phyloP scores from a whole-genome alignment of 495 filamentous ascomycete genomes.

The Barbatosphaeria neglecta region DNA sequence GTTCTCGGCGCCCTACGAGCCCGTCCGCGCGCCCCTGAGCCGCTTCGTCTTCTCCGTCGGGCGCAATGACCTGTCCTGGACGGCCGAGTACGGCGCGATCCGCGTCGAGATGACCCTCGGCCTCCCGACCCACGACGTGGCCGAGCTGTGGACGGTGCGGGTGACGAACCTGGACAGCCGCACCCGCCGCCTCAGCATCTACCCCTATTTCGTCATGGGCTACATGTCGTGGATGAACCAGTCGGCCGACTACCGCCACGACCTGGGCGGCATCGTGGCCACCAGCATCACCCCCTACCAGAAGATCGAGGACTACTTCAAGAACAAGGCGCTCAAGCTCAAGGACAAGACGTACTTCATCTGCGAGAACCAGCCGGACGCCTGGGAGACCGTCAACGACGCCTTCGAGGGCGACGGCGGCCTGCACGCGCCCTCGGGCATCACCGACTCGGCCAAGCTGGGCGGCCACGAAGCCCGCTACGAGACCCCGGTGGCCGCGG shows the following conservation, averaged over 20 bases:
- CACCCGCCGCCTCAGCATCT: slow-evolving; percentile 36
- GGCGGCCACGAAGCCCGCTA: slow-evolving; percentile 37
- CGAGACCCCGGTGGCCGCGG: slow-evolving; percentile 41
- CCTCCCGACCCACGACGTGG: slow-evolving; percentile 40
- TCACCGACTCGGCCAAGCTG: slow-evolving; percentile 21
- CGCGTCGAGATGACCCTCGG: slow-evolving; percentile 41
- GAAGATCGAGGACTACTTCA: slow-evolving; percentile 43
- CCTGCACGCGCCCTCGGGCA: slow-evolving; percentile 36
- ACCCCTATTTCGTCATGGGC: slow-evolving; percentile 45
- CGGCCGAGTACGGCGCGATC: slow-evolving; percentile 36
- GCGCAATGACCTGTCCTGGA: slow-evolving; percentile 42
- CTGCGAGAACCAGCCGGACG: slow-evolving; percentile 37
- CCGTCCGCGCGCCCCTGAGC: slow-evolving; percentile 35
- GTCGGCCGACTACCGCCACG: slow-evolving; percentile 35
- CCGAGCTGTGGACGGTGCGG: slow-evolving; percentile 43
- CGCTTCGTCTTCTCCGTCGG: slow-evolving; percentile 43
- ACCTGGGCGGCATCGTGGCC: slow-evolving; percentile 35
- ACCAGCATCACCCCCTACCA: slow-evolving; percentile 45
- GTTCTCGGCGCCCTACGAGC: slow-evolving; percentile 45
- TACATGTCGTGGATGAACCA: slow-evolving; percentile 55
- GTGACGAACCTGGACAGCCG: slow-evolving; percentile 38
- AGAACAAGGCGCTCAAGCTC: slow-evolving; percentile 41
- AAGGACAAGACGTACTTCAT: slow-evolving; percentile 49
- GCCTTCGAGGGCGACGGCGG: slow-evolving; percentile 46
- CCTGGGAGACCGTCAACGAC: slow-evolving; percentile 39